Base-by-base conservation (phyloP, 345 rosid genomes). In the Erysimum cheiranthoides region DNA sequence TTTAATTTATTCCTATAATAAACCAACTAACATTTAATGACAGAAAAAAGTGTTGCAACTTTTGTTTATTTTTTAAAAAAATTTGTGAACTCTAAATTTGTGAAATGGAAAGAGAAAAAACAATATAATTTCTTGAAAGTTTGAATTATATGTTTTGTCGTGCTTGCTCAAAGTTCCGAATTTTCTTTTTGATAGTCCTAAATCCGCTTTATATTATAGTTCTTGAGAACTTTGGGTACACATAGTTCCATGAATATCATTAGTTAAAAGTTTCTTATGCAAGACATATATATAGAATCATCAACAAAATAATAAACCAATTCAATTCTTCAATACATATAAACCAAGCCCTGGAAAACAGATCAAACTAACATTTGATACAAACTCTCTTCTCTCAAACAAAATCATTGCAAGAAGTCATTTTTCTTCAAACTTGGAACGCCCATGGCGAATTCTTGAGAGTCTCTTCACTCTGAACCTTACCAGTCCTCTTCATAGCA, bases 371-470 rank as follows among this genome's bases (percentile, higher is more conserved):
- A 57, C 54, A 72, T 66, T 42, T 59, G 62, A 65, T 73, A 52
- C 49, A 68, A 62, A 54, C 31, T 25, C 14, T 28, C 54, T 17
- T 17, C 42, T 27, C 42, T 50, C 28, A 50, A 51, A 21, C 12
- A 18, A 49, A 34, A 67, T 18, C 52, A 60, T 31, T 52, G 73
- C 66, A 49, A 72, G 31, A 69, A 49, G 3, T 45, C 10, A 34
- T 9, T 5, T 72, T 30, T 36, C 47, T 14, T 85, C 73, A 92
- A 46, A 91, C 93, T 82, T 90, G 96, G 74, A 89, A 83, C 17
- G 91, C 86, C 91, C 89, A 91, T 52, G 97, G 96, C 88, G 96
- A 93, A 68, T 89, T 85, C 77, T 86, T 88, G 86, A 87, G 52
- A 57, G 80, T 86, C 79, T 91, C 97, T n/a, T 84, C 90, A 35